A percentile compares a stretch with the other conserved stretches of the same genome.
Evolutionary conservation across 2,329 filamentous ascomycete genomes (phyloP).

Genomic region (Fusarium sp.): DNA sequence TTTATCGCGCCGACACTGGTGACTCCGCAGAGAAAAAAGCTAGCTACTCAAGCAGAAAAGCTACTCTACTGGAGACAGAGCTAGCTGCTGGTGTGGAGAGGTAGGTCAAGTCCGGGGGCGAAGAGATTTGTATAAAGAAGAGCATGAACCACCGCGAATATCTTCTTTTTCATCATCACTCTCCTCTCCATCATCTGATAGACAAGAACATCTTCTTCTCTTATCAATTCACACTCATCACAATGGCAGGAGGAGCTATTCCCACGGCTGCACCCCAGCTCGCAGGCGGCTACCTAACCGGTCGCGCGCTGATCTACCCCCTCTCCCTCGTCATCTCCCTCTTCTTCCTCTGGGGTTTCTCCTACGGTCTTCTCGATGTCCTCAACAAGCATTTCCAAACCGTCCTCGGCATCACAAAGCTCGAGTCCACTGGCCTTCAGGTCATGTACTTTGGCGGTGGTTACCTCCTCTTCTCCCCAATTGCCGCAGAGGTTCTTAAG

Average conservation of each 20-base stretch:
- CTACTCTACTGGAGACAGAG: background rate
- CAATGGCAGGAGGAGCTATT: slow-evolving; percentile 41
- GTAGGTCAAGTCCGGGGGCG: background rate
- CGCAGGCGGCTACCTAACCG: slow-evolving; percentile 41
- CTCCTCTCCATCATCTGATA: slow-evolving; percentile 20
- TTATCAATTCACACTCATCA: slow-evolving; percentile 4
- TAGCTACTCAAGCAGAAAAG: background rate
- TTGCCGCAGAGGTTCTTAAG: slow-evolving; percentile 71
- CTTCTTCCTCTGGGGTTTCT: slow-evolving; percentile 62
- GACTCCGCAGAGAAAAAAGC: background rate
- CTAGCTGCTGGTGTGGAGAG: background rate
- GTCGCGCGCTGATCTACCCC: slow-evolving; percentile 63
- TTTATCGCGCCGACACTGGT: slow-evolving; percentile 4
- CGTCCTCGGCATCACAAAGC: slow-evolving; percentile 56
- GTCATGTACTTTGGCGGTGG: slow-evolving; percentile 67
- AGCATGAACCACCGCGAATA: background rate
- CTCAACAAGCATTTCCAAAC: slow-evolving; percentile 64
- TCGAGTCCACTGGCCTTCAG: slow-evolving; percentile 61
- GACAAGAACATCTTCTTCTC: slow-evolving; percentile 4
- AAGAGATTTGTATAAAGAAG: slow-evolving; percentile 33
- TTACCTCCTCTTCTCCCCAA: slow-evolving; percentile 55
- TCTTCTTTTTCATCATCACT: slow-evolving; percentile 13
- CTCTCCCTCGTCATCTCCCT: slow-evolving; percentile 66
- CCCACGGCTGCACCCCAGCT: slow-evolving; percentile 38
- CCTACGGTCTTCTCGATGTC: slow-evolving; percentile 59